Base-by-base conservation (phyloP, 2,329 filamentous ascomycete species). In the Alternaria conjuncta region DNA sequence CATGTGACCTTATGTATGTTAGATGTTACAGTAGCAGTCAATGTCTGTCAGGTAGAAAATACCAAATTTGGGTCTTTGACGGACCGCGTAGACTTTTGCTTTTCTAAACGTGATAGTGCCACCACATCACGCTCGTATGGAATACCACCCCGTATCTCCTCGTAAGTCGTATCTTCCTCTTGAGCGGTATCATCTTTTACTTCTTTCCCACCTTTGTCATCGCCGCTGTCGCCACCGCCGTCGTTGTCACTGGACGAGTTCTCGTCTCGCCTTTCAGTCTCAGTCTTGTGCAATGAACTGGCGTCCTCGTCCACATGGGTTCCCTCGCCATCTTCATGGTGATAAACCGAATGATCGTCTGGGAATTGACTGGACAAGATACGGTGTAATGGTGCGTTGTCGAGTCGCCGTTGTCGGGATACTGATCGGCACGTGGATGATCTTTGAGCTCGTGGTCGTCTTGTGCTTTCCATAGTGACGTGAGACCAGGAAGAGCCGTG, bases 1-100 rank as follows among this genome's bases (percentile, higher is more conserved):
- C 83, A 85, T 2, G 79, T 81, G 2, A 85, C 82, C 77, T 77
- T 47, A 20, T 18, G 0, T 0, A 32, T 47, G 60, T 74, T 30
- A 71, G 60, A 43, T 21, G 21, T 10, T 18, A 21, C 12, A 20
- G 1, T 49, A 44, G 28, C 23, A 25, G 41, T 43, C 15, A 44
- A 28, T n/a, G 36, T 12, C 26, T 30, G 28, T 36, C 6, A 55
- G 13, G 13, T 3, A 30, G 25, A 13, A 63, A 69, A 45, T 53
- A 79, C 78, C 23, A 80, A 63, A 54, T 80, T 77, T 1, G 76
- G 73, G 57, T 81, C 77, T 57, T 67, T 75, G 21, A 72, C 46
- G n/a, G 75, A 74, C 21, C 51, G 60, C 3, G 59, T 63, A 6
- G 71, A 71, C 44, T 71, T 73, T 55, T 74, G 71, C 64, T 75